Conservation (phyloP, 148 eudicot genomes). For the Chenopodium suecicum region DNA sequence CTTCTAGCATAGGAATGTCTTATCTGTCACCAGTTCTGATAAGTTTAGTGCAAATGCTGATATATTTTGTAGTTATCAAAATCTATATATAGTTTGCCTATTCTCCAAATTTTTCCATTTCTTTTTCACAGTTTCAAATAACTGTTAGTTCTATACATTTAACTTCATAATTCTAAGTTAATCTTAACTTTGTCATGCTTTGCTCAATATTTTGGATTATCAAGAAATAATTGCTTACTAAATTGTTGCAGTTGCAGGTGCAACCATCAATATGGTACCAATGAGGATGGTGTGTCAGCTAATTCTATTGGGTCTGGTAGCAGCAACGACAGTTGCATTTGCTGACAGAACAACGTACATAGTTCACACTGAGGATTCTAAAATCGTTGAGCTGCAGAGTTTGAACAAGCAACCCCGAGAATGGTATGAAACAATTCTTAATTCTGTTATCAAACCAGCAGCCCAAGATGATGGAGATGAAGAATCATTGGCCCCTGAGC, state of each 20-base stretch:
- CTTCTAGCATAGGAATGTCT: neutral
- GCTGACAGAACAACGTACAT: constrained; percentile 42
- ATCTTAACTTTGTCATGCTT: neutral
- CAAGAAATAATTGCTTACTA: neutral
- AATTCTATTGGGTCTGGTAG: constrained; percentile 22
- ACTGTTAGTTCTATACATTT: neutral
- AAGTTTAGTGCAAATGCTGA: neutral
- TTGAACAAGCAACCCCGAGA: constrained; percentile 25
- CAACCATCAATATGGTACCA: constrained; percentile 35
- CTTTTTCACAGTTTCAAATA: neutral
- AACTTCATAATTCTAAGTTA: neutral
- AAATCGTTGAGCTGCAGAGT: constrained; percentile 28
- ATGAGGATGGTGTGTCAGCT: constrained; percentile 20
- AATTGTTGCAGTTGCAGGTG: constrained; percentile 25
- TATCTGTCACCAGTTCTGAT: neutral
- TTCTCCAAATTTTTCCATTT: neutral
- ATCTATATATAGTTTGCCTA: neutral
- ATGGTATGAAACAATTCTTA: constrained; percentile 41
- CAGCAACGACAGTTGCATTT: constrained; percentile 28
- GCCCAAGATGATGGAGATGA: constrained; percentile 27
- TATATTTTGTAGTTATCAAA: neutral
- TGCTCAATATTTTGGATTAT: neutral
- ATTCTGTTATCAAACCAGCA: constrained; percentile 10
- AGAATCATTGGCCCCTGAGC: constrained; percentile 41
- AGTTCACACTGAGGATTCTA: constrained; percentile 57